A percentile compares a stretch with the other conserved stretches of the same genome.
Evolutionary conservation across 2,329 filamentous ascomycete genomes (phyloP).

Genomic region (Colletotrichum eremochloae): DNA sequence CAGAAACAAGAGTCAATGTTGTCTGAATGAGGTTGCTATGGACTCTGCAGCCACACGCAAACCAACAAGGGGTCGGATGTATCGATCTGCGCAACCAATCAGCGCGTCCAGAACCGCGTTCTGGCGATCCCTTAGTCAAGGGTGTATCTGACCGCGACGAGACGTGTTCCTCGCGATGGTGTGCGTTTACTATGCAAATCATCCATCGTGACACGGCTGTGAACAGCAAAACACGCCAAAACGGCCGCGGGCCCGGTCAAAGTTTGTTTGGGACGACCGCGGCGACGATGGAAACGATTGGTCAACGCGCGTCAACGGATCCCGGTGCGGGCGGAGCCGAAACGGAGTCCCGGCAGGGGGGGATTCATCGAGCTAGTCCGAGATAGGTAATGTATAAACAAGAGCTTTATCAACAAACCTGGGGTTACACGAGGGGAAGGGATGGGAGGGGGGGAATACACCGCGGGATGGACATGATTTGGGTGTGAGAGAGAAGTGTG

Average conservation of each 20-base stretch:
- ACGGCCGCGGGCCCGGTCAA: not conserved
- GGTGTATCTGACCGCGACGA: not conserved
- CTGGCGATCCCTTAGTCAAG: not conserved
- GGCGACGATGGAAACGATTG: constrained; percentile 27
- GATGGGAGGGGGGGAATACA: not conserved
- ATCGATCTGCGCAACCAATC: not conserved
- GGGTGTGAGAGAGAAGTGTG: not conserved
- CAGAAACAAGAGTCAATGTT: not conserved
- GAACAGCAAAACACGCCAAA: not conserved
- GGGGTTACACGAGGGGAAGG: not conserved
- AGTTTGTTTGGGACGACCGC: constrained; percentile 31
- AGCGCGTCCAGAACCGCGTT: constrained; percentile 14
- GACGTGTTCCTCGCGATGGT: constrained; percentile 17
- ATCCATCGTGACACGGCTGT: not conserved
- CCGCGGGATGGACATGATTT: not conserved
- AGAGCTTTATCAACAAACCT: constrained; percentile 44
- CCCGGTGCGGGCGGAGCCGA: constrained; percentile 32
- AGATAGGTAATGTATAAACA: constrained; percentile 63
- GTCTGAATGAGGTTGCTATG: not conserved
- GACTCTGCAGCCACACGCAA: too few relatives aligned
- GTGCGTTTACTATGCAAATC: not conserved
- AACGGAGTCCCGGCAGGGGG: not conserved
- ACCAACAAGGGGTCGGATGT: not conserved
- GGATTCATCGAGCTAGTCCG: constrained; percentile 46
- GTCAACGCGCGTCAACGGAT: constrained; percentile 19